A percentile compares a stretch with the other conserved stretches of the same genome.
Conservation (phyloP, 768 basidiomycete species). For the Coprinellus micaceus region DNA sequence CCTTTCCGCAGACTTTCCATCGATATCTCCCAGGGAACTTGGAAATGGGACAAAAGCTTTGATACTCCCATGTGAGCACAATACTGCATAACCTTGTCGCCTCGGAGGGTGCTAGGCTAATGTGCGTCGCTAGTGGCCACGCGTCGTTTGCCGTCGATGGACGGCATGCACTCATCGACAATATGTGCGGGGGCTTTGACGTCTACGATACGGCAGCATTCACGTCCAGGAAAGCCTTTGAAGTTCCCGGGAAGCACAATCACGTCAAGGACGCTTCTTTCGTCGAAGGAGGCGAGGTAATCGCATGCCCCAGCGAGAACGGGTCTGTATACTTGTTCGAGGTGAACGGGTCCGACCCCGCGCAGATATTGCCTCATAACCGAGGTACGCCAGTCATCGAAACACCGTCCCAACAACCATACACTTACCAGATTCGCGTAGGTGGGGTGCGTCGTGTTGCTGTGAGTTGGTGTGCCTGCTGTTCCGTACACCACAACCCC, state of each 20-base stretch:
- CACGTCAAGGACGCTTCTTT: neutral
- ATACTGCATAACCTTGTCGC: neutral
- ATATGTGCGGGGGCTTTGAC: neutral
- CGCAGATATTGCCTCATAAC: neutral
- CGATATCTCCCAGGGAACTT: neutral
- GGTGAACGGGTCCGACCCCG: neutral
- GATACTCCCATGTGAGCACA: neutral
- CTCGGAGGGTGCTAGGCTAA: neutral
- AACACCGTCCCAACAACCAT: neutral
- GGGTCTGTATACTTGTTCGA: neutral
- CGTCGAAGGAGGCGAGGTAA: neutral
- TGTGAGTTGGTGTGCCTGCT: neutral
- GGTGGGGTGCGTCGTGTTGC: neutral
- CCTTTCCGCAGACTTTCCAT: neutral
- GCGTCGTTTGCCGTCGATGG: neutral
- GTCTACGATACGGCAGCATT: neutral
- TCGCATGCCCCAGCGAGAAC: neutral
- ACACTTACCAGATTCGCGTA: neutral
- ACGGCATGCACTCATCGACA: neutral
- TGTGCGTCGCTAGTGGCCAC: neutral
- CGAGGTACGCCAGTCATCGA: neutral
- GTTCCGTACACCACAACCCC: neutral
- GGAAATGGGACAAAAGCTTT: neutral
- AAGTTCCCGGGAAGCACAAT: neutral
- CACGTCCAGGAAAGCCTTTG: neutral